Evolutionary conservation across 352 stramenopile species (phyloP).

Genomic region (Aphanomyces cochlioides): DNA sequence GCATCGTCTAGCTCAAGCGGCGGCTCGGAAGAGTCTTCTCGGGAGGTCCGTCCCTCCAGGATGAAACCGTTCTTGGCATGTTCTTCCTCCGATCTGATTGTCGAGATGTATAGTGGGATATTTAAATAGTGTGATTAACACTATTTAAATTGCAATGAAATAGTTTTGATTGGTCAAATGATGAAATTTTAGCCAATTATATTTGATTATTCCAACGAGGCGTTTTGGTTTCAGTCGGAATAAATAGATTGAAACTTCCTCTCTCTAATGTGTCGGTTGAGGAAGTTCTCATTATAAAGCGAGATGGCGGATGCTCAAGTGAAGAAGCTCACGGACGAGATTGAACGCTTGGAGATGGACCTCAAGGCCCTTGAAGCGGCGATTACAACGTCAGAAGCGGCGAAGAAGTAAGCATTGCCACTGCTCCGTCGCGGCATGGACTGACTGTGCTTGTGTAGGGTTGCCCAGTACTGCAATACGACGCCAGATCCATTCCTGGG

Average conservation of each 20-base stretch:
- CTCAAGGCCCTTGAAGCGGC: conserved; percentile 74
- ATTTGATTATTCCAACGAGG: background rate
- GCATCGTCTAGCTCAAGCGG: no score
- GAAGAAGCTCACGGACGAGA: conserved; percentile 79
- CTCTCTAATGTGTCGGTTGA: conserved; percentile 7
- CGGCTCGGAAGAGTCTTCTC: background rate
- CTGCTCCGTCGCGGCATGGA: background rate
- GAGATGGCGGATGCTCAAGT: conserved; percentile 47
- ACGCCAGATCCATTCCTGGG: conserved; percentile 70
- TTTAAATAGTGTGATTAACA: background rate
- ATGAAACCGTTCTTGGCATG: background rate
- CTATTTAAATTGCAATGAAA: background rate
- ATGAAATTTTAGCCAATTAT: background rate
- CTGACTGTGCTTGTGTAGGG: conserved; percentile 34
- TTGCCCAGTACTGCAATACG: conserved; percentile 69
- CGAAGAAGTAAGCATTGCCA: conserved; percentile 56
- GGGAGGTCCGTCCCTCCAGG: background rate
- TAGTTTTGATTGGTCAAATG: background rate
- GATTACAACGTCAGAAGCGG: conserved; percentile 72
- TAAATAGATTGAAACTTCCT: conserved; percentile 21
- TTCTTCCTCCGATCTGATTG: background rate
- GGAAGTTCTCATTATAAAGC: conserved; percentile 11
- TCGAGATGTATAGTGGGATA: background rate
- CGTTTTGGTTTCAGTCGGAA: background rate
- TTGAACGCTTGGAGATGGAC: conserved; percentile 70